Evolutionary conservation across 768 basidiomycete species (phyloP).

Genomic region (Plicaturopsis crispa): DNA sequence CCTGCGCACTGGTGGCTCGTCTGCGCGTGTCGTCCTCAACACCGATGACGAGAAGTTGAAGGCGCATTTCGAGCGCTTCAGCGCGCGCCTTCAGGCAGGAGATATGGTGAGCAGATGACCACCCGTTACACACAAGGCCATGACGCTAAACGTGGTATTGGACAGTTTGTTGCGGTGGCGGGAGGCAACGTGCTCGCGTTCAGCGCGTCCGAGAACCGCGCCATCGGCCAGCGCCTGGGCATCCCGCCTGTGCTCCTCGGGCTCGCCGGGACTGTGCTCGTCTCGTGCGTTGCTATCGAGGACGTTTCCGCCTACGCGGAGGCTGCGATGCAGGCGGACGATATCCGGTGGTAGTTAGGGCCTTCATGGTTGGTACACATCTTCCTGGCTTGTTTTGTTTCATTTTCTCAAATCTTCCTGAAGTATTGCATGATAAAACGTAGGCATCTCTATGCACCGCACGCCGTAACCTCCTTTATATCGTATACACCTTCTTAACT

Average conservation of each 20-base stretch:
- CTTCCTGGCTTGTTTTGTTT: too few relatives aligned
- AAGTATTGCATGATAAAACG: too few relatives aligned
- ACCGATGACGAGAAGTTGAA: conserved; percentile 28
- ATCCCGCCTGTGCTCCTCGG: conserved; percentile 37
- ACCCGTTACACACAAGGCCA: not conserved
- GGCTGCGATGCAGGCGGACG: conserved; percentile 35
- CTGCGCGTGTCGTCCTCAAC: conserved; percentile 36
- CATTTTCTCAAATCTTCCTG: too few relatives aligned
- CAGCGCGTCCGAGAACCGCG: conserved; percentile 43
- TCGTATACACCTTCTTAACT: too few relatives aligned
- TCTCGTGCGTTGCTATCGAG: conserved; percentile 49
- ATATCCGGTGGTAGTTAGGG: conserved; percentile 27
- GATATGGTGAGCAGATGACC: conserved; percentile 39
- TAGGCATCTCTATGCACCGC: too few relatives aligned
- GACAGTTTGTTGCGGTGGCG: conserved; percentile 52
- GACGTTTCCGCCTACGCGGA: conserved; percentile 54
- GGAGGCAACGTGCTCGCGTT: conserved; percentile 48
- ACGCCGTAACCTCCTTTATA: too few relatives aligned
- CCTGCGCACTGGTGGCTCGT: conserved; percentile 41
- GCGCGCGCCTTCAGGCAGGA: conserved; percentile 39
- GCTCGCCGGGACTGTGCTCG: conserved; percentile 36
- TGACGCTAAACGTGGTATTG: conserved; percentile 1
- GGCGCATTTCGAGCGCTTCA: conserved; percentile 40
- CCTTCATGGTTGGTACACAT: too few relatives aligned
- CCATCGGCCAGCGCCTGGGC: conserved; percentile 41